Evolutionary conservation across 2,329 filamentous ascomycete species (phyloP), one percentile per base, ranked within the genome.

Genomic region (Pestalotiopsis sp.): DNA sequence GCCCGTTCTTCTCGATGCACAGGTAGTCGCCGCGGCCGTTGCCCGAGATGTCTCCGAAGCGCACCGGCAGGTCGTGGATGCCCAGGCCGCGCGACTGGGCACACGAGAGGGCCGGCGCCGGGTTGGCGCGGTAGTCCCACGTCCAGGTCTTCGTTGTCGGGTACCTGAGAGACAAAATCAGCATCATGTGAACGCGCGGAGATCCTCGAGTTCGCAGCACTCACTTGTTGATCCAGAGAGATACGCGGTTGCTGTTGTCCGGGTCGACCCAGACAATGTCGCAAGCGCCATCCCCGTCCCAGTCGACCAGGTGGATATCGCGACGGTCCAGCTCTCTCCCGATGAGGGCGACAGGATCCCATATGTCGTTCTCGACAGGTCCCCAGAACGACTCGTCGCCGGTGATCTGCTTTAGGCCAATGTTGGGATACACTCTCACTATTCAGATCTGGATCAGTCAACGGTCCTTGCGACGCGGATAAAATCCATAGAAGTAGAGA

Each of bases 271-370:
- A 74, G 39, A 81, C 71, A 57, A 80, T 75, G 58, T 82, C 80
- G 63, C 75, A 78, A 2, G 70, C 65, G 0, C 80, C 79, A 69
- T 81, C 79, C 12, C 76, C 77, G 62, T 82, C 75, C 77, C 78
- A 81, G 69, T 82, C 80, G 2, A 71, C 74, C 6, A 81, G 69
- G 58, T 81, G 76, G 4, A 82, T 63, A 57, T 75, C 75, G 6
- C 75, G 72, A 3, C 78, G 74, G 65, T 78, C 69, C 4, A 72
- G 25, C 1, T 63, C 36, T 1, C 17, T 52, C 17, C 45, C 45
- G 13, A 20, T 13, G 31, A 36, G 25, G 14, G 39, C 12, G 4
- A 64, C 17, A 52, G 67, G 63, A 69, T 71, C 13, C 71, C 68
- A 59, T 69, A 71, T 41, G 72, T 73, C 9, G 62, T 67, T 7